phyloP scores from a whole-genome alignment of 768 basidiomycete genomes.

The Gymnopilus dilepis region DNA sequence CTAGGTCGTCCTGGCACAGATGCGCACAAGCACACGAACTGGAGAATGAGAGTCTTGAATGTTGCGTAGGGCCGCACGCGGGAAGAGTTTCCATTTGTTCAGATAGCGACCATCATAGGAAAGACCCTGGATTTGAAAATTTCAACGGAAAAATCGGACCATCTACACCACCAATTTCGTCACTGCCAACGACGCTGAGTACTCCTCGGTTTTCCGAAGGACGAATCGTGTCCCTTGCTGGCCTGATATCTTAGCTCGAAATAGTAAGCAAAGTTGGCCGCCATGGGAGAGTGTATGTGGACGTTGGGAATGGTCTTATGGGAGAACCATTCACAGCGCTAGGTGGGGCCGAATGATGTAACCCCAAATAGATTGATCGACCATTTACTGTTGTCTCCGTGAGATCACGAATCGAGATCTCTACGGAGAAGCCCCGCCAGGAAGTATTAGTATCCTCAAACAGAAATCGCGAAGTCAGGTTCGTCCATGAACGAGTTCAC shows the following conservation, averaged over 20 bases:
- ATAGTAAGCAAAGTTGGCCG: background rate
- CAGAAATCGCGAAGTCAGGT: slow-evolving; percentile 3
- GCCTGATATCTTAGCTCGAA: no score
- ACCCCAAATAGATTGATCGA: background rate
- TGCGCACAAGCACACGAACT: background rate
- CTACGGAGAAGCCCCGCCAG: background rate
- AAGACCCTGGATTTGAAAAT: slow-evolving; percentile 8
- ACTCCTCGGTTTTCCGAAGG: background rate
- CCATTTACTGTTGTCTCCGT: background rate
- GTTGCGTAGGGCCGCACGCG: background rate
- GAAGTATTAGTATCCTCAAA: slow-evolving; percentile 1
- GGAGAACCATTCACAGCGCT: background rate
- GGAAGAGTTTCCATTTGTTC: background rate
- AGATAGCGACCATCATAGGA: slow-evolving; percentile 6
- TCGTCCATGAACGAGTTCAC: slow-evolving; percentile 1
- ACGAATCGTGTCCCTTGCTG: background rate
- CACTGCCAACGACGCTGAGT: background rate
- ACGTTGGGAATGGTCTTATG: background rate
- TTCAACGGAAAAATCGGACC: slow-evolving; percentile 6
- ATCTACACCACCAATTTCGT: background rate
- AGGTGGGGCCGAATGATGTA: background rate
- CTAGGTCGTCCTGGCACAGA: no score
- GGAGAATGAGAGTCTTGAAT: background rate
- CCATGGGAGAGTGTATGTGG: background rate
- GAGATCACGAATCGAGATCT: slow-evolving; percentile 8